Conservation (phyloP, 306 rosid species). For the Casuarina glauca region DNA sequence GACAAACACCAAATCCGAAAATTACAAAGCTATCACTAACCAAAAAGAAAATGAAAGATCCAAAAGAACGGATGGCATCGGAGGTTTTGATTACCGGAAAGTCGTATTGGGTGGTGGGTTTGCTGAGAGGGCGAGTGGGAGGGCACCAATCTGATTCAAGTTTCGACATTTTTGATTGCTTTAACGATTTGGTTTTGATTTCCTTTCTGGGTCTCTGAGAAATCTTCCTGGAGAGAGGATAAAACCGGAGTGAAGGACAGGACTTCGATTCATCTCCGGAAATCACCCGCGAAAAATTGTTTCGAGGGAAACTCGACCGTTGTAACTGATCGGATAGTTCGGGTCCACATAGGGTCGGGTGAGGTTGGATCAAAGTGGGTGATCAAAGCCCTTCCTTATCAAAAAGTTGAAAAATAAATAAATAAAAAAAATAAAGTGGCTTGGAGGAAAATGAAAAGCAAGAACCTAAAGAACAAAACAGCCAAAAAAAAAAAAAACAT, state of each 20-base stretch:
- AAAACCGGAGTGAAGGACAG: not conserved
- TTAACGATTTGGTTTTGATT: not conserved
- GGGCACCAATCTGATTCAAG: conserved; percentile 67
- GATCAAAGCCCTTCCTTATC: not conserved
- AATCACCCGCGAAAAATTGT: not conserved
- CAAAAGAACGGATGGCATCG: not conserved
- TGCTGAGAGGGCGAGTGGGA: conserved; percentile 60
- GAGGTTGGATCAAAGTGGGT: not conserved
- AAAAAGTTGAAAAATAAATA: no score
- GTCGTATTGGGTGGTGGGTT: conserved; percentile 48
- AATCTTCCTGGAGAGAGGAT: not conserved
- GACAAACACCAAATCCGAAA: not conserved
- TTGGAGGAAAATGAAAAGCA: no score
- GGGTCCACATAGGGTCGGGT: not conserved
- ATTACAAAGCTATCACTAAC: not conserved
- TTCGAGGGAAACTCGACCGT: conserved; percentile 12
- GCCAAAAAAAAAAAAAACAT: no score
- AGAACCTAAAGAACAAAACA: no score
- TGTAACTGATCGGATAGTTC: conserved; percentile 4
- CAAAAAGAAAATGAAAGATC: not conserved
- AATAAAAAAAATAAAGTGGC: no score
- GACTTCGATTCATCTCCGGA: not conserved
- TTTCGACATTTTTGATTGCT: conserved; percentile 44
- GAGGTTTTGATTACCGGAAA: conserved; percentile 47
- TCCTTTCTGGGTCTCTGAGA: not conserved